phyloP scores from a whole-genome alignment of 805 yeast species.

The Ogataea angusta region DNA sequence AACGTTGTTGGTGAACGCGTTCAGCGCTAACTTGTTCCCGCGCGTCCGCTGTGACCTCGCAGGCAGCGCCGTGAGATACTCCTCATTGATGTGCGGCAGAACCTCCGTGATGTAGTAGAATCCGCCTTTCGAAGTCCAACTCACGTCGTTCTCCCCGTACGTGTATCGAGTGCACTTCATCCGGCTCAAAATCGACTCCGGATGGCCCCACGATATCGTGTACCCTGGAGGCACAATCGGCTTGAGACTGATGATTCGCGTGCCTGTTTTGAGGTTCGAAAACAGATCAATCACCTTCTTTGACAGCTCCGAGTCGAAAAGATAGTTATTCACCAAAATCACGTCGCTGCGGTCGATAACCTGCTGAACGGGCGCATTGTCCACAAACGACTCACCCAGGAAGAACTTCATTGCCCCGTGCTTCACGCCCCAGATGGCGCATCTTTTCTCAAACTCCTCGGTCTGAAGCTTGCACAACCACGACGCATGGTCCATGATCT shows the following conservation, averaged over 20 bases:
- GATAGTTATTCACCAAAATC: slow-evolving; percentile 75
- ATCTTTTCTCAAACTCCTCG: slow-evolving; percentile 54
- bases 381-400: slow-evolving; percentile 67
- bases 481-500: slow-evolving; percentile 82
- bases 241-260: slow-evolving; percentile 75
- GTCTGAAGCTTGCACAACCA: slow-evolving; percentile 59
- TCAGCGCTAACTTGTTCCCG: slow-evolving; percentile 20
- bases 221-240: slow-evolving; percentile 78
- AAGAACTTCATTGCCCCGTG: slow-evolving; percentile 57
- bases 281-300: slow-evolving; percentile 61
- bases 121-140: slow-evolving; percentile 88
- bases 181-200: slow-evolving; percentile 58
- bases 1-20: slow-evolving; percentile 34
- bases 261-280: slow-evolving; percentile 62
- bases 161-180: slow-evolving; percentile 59
- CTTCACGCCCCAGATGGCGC: slow-evolving; percentile 60
- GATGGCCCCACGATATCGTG: slow-evolving; percentile 52
- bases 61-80: slow-evolving; percentile 31
- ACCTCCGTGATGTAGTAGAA: slow-evolving; percentile 77
- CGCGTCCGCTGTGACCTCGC: slow-evolving; percentile 25
- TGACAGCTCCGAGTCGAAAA: slow-evolving; percentile 76
- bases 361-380: slow-evolving; percentile 52
- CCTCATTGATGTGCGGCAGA: slow-evolving; percentile 32
- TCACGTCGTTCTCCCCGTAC: slow-evolving; percentile 70
- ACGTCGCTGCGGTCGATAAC: slow-evolving; percentile 64